Conservation (phyloP, 345 rosid genomes). For the Boechera stricta region DNA sequence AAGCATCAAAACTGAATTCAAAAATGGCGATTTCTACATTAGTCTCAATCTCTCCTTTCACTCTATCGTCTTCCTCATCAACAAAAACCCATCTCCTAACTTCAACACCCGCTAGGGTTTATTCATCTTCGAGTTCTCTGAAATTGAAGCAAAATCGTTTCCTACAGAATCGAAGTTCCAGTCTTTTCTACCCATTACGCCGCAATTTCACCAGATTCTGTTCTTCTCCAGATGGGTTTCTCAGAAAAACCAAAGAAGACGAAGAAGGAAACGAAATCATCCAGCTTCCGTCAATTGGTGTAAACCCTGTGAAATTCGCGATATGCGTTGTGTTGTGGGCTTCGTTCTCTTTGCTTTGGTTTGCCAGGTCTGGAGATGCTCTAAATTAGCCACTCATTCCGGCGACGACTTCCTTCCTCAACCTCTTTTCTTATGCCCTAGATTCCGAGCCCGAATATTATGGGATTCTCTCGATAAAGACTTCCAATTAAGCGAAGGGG, state of each 20-base stretch:
- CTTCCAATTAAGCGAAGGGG: no score
- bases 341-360: conserved; percentile 68
- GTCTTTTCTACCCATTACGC: conserved; percentile 26
- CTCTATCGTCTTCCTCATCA: conserved; percentile 42
- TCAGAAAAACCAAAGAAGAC: conserved; percentile 43
- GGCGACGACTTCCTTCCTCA: not conserved
- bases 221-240: conserved; percentile 49
- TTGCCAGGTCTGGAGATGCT: conserved; percentile 77
- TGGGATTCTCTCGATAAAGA: no score
- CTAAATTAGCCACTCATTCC: not conserved
- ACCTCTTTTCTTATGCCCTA: not conserved
- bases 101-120: conserved; percentile 34
- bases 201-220: conserved; percentile 13
- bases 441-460: no score
- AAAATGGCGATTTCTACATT: conserved; percentile 57
- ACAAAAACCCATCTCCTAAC: conserved; percentile 46
- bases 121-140: conserved; percentile 18
- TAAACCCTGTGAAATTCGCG: conserved; percentile 54
- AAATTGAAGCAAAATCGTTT: conserved; percentile 36
- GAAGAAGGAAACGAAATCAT: conserved; percentile 38
- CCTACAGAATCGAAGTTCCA: conserved; percentile 25
- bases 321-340: conserved; percentile 76
- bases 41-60: conserved; percentile 38
- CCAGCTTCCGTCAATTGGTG: conserved; percentile 48
- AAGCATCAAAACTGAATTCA: not conserved